phyloP scores from a whole-genome alignment of 2,329 filamentous ascomycete species.

The Dendrostoma leiphaemia region DNA sequence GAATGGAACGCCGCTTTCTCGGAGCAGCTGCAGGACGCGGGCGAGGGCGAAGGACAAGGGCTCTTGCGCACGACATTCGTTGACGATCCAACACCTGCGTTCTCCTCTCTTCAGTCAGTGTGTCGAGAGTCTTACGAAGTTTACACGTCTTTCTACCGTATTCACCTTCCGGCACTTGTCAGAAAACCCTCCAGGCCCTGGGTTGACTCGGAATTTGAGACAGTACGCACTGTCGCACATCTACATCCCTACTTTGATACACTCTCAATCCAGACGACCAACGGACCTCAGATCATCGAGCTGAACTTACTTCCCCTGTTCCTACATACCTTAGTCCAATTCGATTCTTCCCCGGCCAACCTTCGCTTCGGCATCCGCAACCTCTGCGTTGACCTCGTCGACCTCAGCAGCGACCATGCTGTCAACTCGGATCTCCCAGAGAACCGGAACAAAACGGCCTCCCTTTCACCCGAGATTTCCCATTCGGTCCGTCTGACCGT shows the following conservation, averaged over 20 bases:
- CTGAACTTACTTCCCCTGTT: slow-evolving; percentile 3
- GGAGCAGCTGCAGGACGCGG: not conserved
- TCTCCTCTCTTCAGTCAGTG: not conserved
- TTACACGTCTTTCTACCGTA: not conserved
- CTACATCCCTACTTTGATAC: slow-evolving; percentile 2
- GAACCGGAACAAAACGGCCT: not conserved
- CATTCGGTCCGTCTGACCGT: not conserved
- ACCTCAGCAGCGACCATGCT: not conserved
- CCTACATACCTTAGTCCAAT: not conserved
- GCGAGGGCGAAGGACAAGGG: not conserved
- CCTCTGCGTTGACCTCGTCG: slow-evolving; percentile 1
- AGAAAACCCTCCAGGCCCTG: not conserved
- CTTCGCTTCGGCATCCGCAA: slow-evolving; percentile 4
- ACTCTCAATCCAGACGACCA: not conserved
- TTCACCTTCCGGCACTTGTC: not conserved
- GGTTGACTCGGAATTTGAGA: not conserved
- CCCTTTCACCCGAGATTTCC: not conserved
- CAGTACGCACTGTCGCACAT: not conserved
- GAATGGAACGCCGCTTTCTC: not conserved
- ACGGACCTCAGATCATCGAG: not conserved
- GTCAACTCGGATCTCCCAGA: not conserved
- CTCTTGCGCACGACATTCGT: not conserved
- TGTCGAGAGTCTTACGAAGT: not conserved
- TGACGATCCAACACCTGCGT: not conserved
- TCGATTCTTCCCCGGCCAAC: not conserved